phyloP scores from a whole-genome alignment of 495 filamentous ascomycete species.

The Xylaria bambusicola region DNA sequence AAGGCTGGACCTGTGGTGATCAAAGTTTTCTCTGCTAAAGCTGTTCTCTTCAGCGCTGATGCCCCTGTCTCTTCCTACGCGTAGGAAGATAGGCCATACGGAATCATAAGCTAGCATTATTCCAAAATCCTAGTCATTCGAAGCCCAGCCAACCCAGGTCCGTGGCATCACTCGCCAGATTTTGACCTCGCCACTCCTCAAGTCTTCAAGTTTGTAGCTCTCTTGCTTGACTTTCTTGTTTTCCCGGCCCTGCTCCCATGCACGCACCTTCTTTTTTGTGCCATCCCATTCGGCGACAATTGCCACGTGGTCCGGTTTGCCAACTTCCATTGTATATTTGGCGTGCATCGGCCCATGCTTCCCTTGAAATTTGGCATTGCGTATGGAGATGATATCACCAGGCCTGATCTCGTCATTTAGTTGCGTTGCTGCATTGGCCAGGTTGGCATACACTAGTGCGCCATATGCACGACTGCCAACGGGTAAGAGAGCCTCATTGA shows the following conservation, averaged over 20 bases:
- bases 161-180: conserved; percentile 95
- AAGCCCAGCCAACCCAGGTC: conserved; percentile 87
- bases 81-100: conserved; percentile 18
- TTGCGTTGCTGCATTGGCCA: conserved; percentile 87
- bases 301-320: conserved; percentile 89
- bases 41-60: conserved; percentile 7
- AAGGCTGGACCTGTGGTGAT: conserved; percentile 13
- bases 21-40: background rate
- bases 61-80: conserved; percentile 10
- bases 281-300: conserved; percentile 99
- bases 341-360: conserved; percentile 93
- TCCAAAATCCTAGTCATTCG: conserved; percentile 30
- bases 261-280: conserved; percentile 95
- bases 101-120: conserved; percentile 8
- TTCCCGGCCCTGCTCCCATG: conserved; percentile 94
- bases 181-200: conserved; percentile 92
- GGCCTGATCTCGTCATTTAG: conserved; percentile 93
- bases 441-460: conserved; percentile 86
- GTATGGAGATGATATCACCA: conserved; percentile 90
- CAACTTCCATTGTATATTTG: conserved; percentile 88
- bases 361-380: conserved; percentile 93
- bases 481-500: conserved; percentile 73
- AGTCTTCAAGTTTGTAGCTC: conserved; percentile 88
- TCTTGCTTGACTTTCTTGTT: conserved; percentile 93
- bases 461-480: conserved; percentile 88